Evolutionary conservation across 2,329 filamentous ascomycete species (phyloP).

Genomic region (Achaetomium macrosporum): DNA sequence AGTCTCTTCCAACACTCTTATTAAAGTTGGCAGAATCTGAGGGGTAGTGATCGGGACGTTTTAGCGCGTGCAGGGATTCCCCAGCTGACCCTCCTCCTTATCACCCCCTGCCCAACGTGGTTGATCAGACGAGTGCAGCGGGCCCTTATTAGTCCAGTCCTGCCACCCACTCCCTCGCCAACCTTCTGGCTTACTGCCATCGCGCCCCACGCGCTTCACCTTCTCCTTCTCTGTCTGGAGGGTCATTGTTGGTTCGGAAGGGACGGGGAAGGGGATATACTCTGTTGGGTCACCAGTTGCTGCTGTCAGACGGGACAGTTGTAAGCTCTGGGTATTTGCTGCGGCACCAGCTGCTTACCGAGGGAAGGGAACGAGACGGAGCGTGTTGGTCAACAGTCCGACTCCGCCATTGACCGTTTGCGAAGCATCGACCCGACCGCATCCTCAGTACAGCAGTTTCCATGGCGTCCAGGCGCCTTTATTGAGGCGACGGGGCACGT

Average conservation of each 20-base stretch:
- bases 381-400: neutral
- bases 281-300: neutral
- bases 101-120: neutral
- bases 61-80: conserved; percentile 16
- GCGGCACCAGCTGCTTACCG: neutral
- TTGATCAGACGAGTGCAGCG: conserved; percentile 7
- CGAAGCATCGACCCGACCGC: neutral
- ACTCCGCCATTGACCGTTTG: conserved; percentile 1
- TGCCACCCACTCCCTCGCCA: neutral
- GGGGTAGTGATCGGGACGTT: neutral
- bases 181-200: conserved; percentile 10
- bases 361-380: neutral
- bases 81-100: conserved; percentile 15
- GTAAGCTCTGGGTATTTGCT: neutral
- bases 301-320: neutral
- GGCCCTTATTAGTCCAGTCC: conserved; percentile 11
- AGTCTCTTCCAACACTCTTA: neutral
- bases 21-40: neutral
- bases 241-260: neutral
- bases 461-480: conserved; percentile 21
- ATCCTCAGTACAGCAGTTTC: conserved; percentile 3
- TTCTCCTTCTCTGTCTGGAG: conserved; percentile 8
- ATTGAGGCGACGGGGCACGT: conserved; percentile 23
- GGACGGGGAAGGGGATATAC: conserved; percentile 2
- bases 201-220: conserved; percentile 22